A percentile compares a stretch with the other conserved stretches of the same genome.
These are phyloP conservation scores for Bacidia rubella DNA, from an alignment of 495 filamentous ascomycete species.

Conservation along the genomic window DNA sequence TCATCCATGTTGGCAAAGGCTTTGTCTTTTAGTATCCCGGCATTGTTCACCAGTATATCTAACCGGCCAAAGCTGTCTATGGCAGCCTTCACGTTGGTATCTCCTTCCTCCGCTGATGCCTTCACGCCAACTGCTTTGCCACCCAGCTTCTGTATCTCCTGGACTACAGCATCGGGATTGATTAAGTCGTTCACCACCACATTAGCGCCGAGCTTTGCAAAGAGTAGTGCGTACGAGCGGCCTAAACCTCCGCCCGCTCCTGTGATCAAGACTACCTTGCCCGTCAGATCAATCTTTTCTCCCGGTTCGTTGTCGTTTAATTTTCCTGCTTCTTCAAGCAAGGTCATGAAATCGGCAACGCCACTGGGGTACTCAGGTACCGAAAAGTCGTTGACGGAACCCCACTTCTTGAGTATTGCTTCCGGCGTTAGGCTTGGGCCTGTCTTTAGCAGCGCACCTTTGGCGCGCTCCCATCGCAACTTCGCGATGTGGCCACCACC, in stretches of 20 bases:
- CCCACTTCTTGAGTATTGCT: slow-evolving; percentile 80
- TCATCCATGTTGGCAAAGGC: slow-evolving; percentile 97
- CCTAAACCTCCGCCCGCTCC: slow-evolving; percentile 88
- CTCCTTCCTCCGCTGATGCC: slow-evolving; percentile 87
- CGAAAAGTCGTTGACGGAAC: slow-evolving; percentile 76
- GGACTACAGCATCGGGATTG: slow-evolving; percentile 83
- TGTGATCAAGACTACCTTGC: slow-evolving; percentile 82
- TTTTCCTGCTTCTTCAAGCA: slow-evolving; percentile 78
- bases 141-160: slow-evolving; percentile 81
- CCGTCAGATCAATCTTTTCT: slow-evolving; percentile 74
- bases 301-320: slow-evolving; percentile 58
- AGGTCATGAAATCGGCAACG: slow-evolving; percentile 74
- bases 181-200: slow-evolving; percentile 92
- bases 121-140: slow-evolving; percentile 90
- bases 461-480: slow-evolving; percentile 87
- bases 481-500: slow-evolving; percentile 91
- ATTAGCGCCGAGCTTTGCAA: slow-evolving; percentile 77
- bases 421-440: slow-evolving; percentile 79
- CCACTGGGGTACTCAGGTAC: slow-evolving; percentile 72
- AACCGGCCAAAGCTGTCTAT: slow-evolving; percentile 91
- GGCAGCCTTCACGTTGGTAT: slow-evolving; percentile 78
- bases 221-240: slow-evolving; percentile 80
- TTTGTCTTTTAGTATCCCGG: slow-evolving; percentile 94
- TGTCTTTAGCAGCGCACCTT: slow-evolving; percentile 79
- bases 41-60: slow-evolving; percentile 94